Percentiles rank a stretch among this genome's conserved stretches.
Evolutionary conservation across 176 grass and related monocot genomes (phyloP).

Genomic region (Carex parvula): DNA sequence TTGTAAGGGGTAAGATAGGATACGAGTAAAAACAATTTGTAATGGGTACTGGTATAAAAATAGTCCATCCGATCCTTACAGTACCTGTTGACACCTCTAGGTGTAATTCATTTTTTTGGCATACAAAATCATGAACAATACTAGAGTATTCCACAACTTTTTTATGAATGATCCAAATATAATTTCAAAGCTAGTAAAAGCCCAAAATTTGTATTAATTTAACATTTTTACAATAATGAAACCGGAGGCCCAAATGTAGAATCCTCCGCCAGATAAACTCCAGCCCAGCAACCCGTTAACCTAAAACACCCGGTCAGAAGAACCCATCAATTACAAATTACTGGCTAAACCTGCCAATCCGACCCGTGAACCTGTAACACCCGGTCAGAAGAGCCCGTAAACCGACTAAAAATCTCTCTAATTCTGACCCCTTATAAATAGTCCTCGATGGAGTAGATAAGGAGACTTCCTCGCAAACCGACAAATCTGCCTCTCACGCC

Average conservation of each 20-base stretch:
- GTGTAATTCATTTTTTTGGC: too few species aligned
- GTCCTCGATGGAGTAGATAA: conserved; percentile 12
- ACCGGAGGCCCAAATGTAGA: background rate
- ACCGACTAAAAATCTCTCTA: background rate
- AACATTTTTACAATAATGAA: background rate
- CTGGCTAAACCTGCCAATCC: background rate
- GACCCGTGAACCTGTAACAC: conserved; percentile 31
- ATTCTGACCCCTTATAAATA: conserved; percentile 23
- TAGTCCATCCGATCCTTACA: too few species aligned
- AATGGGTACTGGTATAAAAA: too few species aligned
- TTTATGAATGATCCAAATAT: too few species aligned
- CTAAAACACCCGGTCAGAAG: conserved; percentile 24
- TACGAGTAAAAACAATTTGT: too few species aligned
- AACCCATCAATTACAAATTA: background rate
- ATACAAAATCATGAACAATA: too few species aligned
- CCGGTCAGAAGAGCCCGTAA: conserved; percentile 5
- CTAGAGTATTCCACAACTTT: too few species aligned
- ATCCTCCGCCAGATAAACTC: background rate
- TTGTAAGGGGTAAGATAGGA: too few species aligned
- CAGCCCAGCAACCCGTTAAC: conserved; percentile 6
- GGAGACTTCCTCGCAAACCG: background rate
- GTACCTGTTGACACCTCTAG: too few species aligned
- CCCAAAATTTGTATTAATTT: background rate
- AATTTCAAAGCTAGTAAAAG: background rate
- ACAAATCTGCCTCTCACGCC: background rate